Evolutionary conservation across 2,329 filamentous ascomycete genomes (phyloP), one percentile per base, ranked within the genome.

Genomic region (Aschersonia sp.): DNA sequence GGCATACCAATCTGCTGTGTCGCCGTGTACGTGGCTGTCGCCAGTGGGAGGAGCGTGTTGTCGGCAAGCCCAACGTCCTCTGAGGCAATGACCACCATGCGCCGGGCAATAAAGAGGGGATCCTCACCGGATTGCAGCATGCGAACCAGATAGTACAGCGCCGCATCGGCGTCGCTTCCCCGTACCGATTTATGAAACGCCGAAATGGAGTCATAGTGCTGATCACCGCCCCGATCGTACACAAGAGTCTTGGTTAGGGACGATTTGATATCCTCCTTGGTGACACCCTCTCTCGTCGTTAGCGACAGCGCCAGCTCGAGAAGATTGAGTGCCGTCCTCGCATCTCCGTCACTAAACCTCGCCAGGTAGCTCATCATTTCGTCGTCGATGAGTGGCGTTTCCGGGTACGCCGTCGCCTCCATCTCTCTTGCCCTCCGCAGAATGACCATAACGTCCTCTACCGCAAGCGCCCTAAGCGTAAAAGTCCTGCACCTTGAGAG

Each of bases 61-160:
- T 97, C 89, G 5, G 90, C 92, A 0, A 97, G 69, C 0, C 90
- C 92, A 40, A 97, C 79, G 59, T 98, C 92, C 63, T 98, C 92
- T 2, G 85, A 92, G 1, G 92, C 90, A 46, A 97, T 88, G 10
- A 97, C 89, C 6, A 98, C 83, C 72, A 98, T 86, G 35, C 92
- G 83, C 1, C 92, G 80, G 5, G 92, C 90, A 48, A 98, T 82
- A 64, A 90, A 97, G 1, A 96, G 72, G 0, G 90, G 87, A 57
- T 97, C 92, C 64, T 97, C 90, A 50, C 90, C 90, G 0, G 86
- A 92, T 58, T 94, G 85, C 5, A 98, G 78, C 92, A 98, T 98
- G 37, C 92, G 83, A 0, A 86, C 87, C 2, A 98, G 78, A 63
- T 97, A 98, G 68, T 97, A 98, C 1, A 98, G 74, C 0, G 90